Percentiles rank a stretch among this genome's conserved stretches.
phyloP scores from a whole-genome alignment of 2,329 filamentous ascomycete species.

The Sarocladium brachiariae region DNA sequence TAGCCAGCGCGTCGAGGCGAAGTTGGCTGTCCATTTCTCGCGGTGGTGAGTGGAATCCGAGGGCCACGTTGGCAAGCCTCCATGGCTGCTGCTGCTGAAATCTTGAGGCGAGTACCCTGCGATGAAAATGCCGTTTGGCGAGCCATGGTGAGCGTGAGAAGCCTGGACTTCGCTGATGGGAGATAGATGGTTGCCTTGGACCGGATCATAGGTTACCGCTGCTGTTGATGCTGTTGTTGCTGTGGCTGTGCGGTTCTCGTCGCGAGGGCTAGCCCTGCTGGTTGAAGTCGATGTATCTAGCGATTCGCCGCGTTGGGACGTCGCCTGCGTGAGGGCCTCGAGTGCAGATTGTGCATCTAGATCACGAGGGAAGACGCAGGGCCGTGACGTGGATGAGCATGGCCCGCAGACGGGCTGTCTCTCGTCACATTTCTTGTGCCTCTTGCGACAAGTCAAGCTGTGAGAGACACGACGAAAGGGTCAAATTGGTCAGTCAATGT shows the following conservation, averaged over 20 bases:
- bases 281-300: neutral
- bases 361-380: constrained; percentile 16
- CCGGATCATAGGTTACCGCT: neutral
- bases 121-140: constrained; percentile 1
- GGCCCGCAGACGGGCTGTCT: constrained; percentile 22
- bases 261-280: neutral
- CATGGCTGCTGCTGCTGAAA: neutral
- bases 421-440: constrained; percentile 46
- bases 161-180: constrained; percentile 3
- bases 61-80: constrained; percentile 11
- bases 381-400: constrained; percentile 17
- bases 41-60: constrained; percentile 13
- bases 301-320: neutral
- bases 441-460: constrained; percentile 35
- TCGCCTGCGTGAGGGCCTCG: constrained; percentile 6
- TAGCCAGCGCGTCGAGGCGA: constrained; percentile 17
- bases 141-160: constrained; percentile 1
- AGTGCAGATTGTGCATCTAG: constrained; percentile 5
- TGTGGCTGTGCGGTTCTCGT: too few species aligned
- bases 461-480: neutral
- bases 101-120: neutral
- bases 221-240: too few species aligned
- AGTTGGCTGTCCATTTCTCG: constrained; percentile 22
- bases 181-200: neutral
- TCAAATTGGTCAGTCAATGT: too few species aligned